Evolutionary conservation across 805 yeast genomes (phyloP).

Genomic region (Tetrapisispora fleetii): DNA sequence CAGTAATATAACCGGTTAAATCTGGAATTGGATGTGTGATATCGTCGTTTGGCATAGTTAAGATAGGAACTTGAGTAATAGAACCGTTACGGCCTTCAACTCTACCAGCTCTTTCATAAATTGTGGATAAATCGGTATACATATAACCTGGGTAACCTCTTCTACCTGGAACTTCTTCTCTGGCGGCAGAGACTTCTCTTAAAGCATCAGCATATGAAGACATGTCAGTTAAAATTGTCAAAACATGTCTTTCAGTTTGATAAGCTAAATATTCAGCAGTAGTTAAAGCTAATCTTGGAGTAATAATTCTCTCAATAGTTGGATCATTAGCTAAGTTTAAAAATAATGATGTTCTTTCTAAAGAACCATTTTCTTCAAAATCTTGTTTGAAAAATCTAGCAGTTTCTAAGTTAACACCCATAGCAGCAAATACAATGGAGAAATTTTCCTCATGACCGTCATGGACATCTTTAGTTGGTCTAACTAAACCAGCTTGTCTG

Average conservation of each 20-base stretch:
- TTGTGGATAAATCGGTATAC: constrained; percentile 98
- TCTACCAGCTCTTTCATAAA: constrained; percentile 99
- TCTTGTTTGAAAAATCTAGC: constrained; percentile 98
- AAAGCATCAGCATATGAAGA: constrained; percentile 99
- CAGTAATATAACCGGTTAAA: constrained; percentile 98
- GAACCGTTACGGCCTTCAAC: constrained; percentile 99
- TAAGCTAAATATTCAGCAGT: constrained; percentile 98
- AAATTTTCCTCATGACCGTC: constrained; percentile 99
- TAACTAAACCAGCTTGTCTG: constrained; percentile 98
- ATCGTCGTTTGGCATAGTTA: constrained; percentile 99
- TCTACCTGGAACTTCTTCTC: constrained; percentile 99
- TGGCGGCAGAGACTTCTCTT: constrained; percentile 99
- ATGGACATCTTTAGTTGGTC: constrained; percentile 98
- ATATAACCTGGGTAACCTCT: constrained; percentile 99
- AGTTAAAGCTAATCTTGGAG: constrained; percentile 97
- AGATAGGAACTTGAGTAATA: constrained; percentile 95
- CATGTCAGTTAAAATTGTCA: constrained; percentile 97
- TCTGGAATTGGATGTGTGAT: constrained; percentile 99
- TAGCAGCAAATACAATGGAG: constrained; percentile 98
- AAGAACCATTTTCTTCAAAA: constrained; percentile 96
- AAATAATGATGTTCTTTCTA: constrained; percentile 95
- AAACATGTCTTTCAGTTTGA: constrained; percentile 98
- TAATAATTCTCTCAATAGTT: constrained; percentile 97
- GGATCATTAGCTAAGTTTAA: constrained; percentile 98
- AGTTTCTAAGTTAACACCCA: constrained; percentile 99